These are phyloP conservation scores for Globisporangium nodosum DNA, from an alignment of 352 stramenopile genomes.

Conservation along the genomic window DNA sequence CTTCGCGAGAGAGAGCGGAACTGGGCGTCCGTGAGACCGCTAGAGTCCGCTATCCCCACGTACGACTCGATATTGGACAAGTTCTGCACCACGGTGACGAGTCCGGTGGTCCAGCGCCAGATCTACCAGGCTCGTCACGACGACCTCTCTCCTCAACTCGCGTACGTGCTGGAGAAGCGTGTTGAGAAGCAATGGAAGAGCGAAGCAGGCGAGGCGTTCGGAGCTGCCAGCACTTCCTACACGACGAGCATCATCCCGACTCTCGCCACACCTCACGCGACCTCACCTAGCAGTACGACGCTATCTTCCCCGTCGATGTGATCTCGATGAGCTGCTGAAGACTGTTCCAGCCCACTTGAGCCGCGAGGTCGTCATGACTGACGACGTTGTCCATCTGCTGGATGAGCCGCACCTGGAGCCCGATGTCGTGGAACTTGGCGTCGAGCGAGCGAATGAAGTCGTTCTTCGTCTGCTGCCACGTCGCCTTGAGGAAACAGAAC, in stretches of 20 bases:
- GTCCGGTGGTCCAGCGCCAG: constrained; percentile 59
- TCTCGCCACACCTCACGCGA: constrained; percentile 1
- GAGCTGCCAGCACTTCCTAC: constrained; percentile 34
- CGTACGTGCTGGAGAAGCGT: constrained; percentile 65
- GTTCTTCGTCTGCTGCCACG: constrained; percentile 39
- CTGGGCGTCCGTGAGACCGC: constrained; percentile 43
- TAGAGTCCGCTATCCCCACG: constrained; percentile 43
- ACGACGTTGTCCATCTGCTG: constrained; percentile 37
- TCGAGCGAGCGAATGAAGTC: constrained; percentile 35
- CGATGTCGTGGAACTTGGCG: constrained; percentile 31
- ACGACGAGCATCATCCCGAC: constrained; percentile 19
- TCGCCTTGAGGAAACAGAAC: constrained; percentile 27
- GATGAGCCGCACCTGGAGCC: constrained; percentile 35
- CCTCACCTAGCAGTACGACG: constrained; percentile 1
- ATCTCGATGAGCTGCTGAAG: constrained; percentile 44
- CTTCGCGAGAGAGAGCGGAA: constrained; percentile 35
- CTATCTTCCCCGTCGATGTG: constrained; percentile 12
- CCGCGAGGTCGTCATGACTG: constrained; percentile 2
- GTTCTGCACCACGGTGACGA: constrained; percentile 73
- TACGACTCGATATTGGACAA: constrained; percentile 83
- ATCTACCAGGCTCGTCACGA: constrained; percentile 59
- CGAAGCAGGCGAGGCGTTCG: constrained; percentile 28
- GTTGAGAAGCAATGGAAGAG: constrained; percentile 50
- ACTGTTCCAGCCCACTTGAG: constrained; percentile 19
- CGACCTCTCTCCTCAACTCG: constrained; percentile 66